These are phyloP conservation scores for Rhizophora apiculata DNA, from an alignment of 345 rosid genomes.

Conservation along the genomic window DNA sequence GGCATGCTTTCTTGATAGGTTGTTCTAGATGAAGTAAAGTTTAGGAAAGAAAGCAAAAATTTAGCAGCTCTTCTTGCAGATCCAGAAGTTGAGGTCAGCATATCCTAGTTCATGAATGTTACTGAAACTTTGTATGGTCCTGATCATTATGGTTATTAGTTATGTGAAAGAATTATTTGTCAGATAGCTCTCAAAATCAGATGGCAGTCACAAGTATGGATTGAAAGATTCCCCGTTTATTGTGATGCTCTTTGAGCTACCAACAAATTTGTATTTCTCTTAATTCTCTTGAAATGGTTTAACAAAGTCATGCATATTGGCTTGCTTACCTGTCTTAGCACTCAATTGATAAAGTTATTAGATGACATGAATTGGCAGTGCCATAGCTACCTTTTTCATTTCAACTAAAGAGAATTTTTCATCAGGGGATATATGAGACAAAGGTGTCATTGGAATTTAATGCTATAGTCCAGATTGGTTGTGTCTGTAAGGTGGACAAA, in stretches of 20 bases:
- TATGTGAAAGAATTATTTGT: not conserved
- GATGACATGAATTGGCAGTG: not conserved
- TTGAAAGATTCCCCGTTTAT: not conserved
- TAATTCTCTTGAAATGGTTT: not conserved
- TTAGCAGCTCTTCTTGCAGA: conserved; percentile 84
- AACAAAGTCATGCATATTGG: not conserved
- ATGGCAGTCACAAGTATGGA: not conserved
- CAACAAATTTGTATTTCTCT: not conserved
- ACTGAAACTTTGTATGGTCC: not conserved
- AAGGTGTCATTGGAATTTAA: conserved; percentile 73
- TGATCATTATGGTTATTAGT: not conserved
- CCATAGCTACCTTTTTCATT: not conserved
- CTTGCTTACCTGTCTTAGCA: not conserved
- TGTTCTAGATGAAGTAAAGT: conserved; percentile 63
- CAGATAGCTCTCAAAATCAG: not conserved
- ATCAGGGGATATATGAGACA: conserved; percentile 87
- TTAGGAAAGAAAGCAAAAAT: conserved; percentile 63
- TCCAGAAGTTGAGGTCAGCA: conserved; percentile 88
- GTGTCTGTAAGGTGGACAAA: conserved; percentile 88
- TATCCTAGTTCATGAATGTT: not conserved
- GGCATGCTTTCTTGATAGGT: conserved; percentile 40
- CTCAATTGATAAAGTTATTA: not conserved
- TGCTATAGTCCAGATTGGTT: conserved; percentile 82
- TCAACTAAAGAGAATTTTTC: conserved; percentile 25
- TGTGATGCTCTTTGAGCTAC: not conserved